Percentiles rank a stretch among this genome's conserved stretches.
Evolutionary conservation across 2,329 filamentous ascomycete species (phyloP).

Genomic region (Microcera coccophila): DNA sequence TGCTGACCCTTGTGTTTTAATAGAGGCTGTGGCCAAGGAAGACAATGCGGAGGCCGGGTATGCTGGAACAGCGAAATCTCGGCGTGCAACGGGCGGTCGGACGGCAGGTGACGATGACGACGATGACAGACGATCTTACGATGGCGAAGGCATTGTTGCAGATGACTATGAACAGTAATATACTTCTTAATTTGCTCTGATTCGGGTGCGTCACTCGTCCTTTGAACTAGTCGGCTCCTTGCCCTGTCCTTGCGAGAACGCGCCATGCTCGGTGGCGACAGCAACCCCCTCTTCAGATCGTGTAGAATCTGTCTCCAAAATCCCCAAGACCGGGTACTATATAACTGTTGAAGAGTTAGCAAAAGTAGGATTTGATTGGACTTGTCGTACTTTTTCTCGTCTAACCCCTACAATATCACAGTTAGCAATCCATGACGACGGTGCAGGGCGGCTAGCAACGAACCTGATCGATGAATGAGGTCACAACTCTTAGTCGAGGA

Average conservation of each 20-base stretch:
- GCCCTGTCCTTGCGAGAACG: conserved; percentile 9
- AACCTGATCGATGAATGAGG: conserved; percentile 86
- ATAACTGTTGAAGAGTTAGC: conserved; percentile 61
- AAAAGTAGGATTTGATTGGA: conserved; percentile 9
- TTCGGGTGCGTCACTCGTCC: conserved; percentile 18
- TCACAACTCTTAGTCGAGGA: conserved; percentile 85
- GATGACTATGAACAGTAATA: conserved; percentile 56
- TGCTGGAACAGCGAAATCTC: conserved; percentile 23
- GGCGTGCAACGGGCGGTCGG: conserved; percentile 23
- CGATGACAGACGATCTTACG: conserved; percentile 50
- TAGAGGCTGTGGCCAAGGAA: conserved; percentile 51
- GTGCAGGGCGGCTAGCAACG: conserved; percentile 16
- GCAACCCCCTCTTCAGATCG: conserved; percentile 56
- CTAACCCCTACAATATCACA: conserved; percentile 58
- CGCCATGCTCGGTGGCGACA: not conserved
- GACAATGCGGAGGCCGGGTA: conserved; percentile 30
- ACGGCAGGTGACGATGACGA: conserved; percentile 41
- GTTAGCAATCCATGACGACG: conserved; percentile 17
- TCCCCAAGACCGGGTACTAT: conserved; percentile 92
- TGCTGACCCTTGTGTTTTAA: conserved; percentile 11
- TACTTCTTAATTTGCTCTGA: conserved; percentile 16
- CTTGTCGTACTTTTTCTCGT: conserved; percentile 82
- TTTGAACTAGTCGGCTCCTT: conserved; percentile 14
- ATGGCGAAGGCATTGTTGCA: conserved; percentile 49
- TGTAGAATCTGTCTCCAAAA: conserved; percentile 95